Percentiles rank a stretch among this genome's conserved stretches.
Conservation (phyloP, 805 yeast species). For the Schwanniomyces pseudopolymorphus region DNA sequence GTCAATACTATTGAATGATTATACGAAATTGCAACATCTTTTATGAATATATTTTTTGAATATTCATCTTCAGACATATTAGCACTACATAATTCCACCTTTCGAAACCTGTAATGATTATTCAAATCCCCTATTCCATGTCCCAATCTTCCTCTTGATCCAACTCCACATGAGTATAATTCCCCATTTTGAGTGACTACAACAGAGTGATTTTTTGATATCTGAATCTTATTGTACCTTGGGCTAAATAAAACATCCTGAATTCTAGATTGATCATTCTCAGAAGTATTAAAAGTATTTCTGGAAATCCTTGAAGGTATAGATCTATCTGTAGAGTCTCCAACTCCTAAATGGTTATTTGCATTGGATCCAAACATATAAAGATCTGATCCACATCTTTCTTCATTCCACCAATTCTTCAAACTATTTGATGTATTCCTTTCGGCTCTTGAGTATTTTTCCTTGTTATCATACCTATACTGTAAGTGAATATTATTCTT, state of each 20-base stretch:
- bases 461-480: conserved; percentile 15
- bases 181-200: conserved; percentile 56
- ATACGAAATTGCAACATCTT: conserved; percentile 51
- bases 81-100: conserved; percentile 34
- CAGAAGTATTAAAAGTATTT: conserved; percentile 20
- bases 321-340: conserved; percentile 51
- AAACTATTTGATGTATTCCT: conserved; percentile 1
- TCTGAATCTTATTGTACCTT: conserved; percentile 45
- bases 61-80: conserved; percentile 11
- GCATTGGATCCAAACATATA: conserved; percentile 63
- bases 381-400: conserved; percentile 57
- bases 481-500: conserved; percentile 27
- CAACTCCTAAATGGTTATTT: conserved; percentile 64
- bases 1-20: conserved; percentile 68
- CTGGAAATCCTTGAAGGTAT: conserved; percentile 41
- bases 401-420: conserved; percentile 41
- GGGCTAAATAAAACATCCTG: conserved; percentile 29
- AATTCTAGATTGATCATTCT: conserved; percentile 4
- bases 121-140: conserved; percentile 37
- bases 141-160: conserved; percentile 73
- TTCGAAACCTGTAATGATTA: conserved; percentile 43
- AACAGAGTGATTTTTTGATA: conserved; percentile 68
- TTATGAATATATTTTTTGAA: conserved; percentile 16
- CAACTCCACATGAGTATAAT: conserved; percentile 63
- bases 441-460: neutral